These are phyloP conservation scores for Medicago lupulina DNA, from an alignment of 306 rosid genomes.

Conservation along the genomic window DNA sequence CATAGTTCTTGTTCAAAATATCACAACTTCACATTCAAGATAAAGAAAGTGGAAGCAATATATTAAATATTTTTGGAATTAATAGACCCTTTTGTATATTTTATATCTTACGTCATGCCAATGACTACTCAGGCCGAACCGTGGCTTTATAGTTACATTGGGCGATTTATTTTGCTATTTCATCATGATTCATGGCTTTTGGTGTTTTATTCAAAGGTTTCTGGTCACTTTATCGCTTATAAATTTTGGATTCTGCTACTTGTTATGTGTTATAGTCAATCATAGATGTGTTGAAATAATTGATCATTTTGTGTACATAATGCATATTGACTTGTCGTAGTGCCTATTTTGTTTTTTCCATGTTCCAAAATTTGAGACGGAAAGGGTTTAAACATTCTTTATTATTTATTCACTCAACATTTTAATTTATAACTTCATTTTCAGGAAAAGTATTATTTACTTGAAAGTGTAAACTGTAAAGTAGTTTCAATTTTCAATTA, in stretches of 20 bases:
- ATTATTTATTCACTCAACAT: not conserved
- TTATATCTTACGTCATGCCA: too few species aligned
- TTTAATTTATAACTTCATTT: constrained; percentile 5
- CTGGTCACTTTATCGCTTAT: not conserved
- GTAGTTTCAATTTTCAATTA: constrained; percentile 8
- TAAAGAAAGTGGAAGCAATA: not conserved
- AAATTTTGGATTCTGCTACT: not conserved
- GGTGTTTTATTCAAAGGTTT: not conserved
- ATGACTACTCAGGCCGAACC: too few species aligned
- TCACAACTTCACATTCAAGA: not conserved
- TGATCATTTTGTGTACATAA: not conserved
- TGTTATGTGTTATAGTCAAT: not conserved
- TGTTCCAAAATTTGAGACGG: not conserved
- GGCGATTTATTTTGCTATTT: not conserved
- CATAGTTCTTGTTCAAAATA: not conserved
- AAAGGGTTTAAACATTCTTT: constrained; percentile 2
- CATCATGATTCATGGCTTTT: not conserved
- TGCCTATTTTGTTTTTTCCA: not conserved
- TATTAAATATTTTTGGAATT: not conserved
- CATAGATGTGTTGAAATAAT: not conserved
- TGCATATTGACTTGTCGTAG: not conserved
- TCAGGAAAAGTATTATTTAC: constrained; percentile 11
- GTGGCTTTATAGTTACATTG: not conserved
- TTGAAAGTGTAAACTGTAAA: constrained; percentile 11
- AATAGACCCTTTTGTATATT: not conserved